Evolutionary conservation across 2,329 filamentous ascomycete species (phyloP).

Genomic region (Macrophomina tecta): DNA sequence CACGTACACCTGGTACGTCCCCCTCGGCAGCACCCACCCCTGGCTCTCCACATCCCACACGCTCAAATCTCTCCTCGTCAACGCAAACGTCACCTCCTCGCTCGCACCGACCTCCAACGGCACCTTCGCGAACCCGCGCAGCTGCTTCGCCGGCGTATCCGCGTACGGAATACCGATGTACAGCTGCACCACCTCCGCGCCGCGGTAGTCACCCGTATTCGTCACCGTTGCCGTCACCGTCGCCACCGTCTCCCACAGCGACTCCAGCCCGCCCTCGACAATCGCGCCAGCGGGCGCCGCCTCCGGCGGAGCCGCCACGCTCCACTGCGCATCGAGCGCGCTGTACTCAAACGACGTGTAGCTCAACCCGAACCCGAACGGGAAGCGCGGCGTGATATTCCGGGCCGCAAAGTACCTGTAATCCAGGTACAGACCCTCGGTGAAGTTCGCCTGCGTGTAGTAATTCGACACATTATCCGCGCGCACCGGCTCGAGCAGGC

Average conservation of each 20-base stretch:
- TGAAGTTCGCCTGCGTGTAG: conserved; percentile 54
- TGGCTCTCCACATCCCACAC: conserved; percentile 42
- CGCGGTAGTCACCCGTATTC: conserved; percentile 43
- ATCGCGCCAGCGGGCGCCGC: neutral
- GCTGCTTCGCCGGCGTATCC: conserved; percentile 41
- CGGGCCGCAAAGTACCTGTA: conserved; percentile 58
- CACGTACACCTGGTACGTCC: conserved; percentile 35
- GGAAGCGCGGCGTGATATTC: conserved; percentile 37
- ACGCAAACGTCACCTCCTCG: conserved; percentile 41
- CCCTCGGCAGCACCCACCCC: conserved; percentile 43
- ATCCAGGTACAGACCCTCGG: conserved; percentile 59
- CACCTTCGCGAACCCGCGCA: conserved; percentile 46
- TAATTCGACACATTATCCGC: conserved; percentile 54
- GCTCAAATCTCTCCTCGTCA: conserved; percentile 45
- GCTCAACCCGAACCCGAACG: conserved; percentile 46
- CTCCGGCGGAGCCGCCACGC: conserved; percentile 38
- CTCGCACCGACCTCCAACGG: conserved; percentile 39
- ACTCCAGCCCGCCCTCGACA: neutral
- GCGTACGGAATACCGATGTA: conserved; percentile 44
- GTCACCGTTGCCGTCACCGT: conserved; percentile 43
- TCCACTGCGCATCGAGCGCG: conserved; percentile 36
- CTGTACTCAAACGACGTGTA: conserved; percentile 52
- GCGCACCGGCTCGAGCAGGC: conserved; percentile 67
- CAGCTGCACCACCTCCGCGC: conserved; percentile 47
- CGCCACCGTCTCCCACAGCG: conserved; percentile 43